Conservation (phyloP, 768 basidiomycete species). For the Mycena polygramma region DNA sequence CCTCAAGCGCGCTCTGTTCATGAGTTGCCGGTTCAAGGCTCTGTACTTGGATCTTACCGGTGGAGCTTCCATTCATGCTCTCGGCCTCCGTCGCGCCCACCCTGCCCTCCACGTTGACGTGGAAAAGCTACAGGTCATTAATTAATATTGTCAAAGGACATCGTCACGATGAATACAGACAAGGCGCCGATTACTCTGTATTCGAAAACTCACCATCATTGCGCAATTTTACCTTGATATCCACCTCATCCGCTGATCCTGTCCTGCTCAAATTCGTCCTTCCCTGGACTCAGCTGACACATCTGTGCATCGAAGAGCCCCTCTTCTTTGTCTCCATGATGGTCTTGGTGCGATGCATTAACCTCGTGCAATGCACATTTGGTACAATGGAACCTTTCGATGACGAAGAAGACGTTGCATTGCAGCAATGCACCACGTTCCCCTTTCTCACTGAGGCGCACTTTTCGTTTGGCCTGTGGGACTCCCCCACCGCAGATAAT, state of each 20-base stretch:
- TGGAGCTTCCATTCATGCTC: neutral
- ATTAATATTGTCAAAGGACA: neutral
- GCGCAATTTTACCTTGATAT: neutral
- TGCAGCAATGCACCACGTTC: neutral
- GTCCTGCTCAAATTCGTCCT: conserved; percentile 3
- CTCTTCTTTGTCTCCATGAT: neutral
- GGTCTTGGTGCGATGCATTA: neutral
- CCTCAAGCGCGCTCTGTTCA: neutral
- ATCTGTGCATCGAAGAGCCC: neutral
- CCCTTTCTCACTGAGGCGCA: conserved; percentile 4
- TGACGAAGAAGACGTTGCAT: neutral
- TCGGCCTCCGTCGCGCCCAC: neutral
- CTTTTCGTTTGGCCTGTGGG: neutral
- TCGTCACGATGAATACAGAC: neutral
- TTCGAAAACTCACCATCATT: neutral
- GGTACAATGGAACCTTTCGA: neutral
- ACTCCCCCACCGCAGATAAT: neutral
- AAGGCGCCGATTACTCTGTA: neutral
- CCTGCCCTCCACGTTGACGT: neutral
- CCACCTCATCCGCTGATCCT: neutral
- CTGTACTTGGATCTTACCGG: neutral
- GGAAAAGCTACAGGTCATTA: neutral
- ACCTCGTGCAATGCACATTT: neutral
- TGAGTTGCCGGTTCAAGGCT: neutral
- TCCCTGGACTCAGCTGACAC: conserved; percentile 9